Evolutionary conservation across 139 green algal species (phyloP), one percentile per base, ranked within the genome.

Genomic region (Chlamydomonas schloesseri): DNA sequence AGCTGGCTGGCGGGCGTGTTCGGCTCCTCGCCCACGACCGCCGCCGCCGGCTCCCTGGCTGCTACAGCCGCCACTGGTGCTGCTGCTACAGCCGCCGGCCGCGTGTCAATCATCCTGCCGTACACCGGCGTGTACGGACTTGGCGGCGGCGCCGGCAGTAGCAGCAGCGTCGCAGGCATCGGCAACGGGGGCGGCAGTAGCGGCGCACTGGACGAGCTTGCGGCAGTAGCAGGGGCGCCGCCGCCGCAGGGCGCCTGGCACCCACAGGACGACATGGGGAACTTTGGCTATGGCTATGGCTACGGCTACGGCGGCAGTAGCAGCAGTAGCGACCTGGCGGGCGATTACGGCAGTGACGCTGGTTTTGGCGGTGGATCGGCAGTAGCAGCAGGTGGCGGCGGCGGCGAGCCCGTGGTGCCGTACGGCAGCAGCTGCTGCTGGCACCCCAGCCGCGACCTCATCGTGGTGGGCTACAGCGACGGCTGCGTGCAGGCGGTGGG

Each of bases 381-480:
- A 46, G n/a, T 36, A 34, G 28, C 36, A 53, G 50, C 29, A 42
- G 68, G 37, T 28, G 28, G 18, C 36, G 60, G 55, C 1, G 29
- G 29, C 28, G 46, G 73, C 33, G 65, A 67, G 13, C 37, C 28
- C 17, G 26, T 36, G 13, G 78, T 69, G 21, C 23, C 24, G 79
- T 85, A 85, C 79, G 79, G 79, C 79, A 76, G 9, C 4, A 76
- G 64, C 67, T 68, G 47, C 24, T 58, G 67, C 47, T 85, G 79
- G 79, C 79, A 85, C 23, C 79, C 79, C 24, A 26, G 37, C 1
- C 79, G 79, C 9, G 65, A 77, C 24, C 9, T 76, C n/a, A 13
- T 85, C 31, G 67, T 69, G 79, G 79, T 85, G 47, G 79, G 79
- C 13, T 85, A 85, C 64, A 85, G 79, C 64, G 79, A 85, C 50